phyloP scores from a whole-genome alignment of 2,329 filamentous ascomycete species.

The Cladorrhinum sp. region DNA sequence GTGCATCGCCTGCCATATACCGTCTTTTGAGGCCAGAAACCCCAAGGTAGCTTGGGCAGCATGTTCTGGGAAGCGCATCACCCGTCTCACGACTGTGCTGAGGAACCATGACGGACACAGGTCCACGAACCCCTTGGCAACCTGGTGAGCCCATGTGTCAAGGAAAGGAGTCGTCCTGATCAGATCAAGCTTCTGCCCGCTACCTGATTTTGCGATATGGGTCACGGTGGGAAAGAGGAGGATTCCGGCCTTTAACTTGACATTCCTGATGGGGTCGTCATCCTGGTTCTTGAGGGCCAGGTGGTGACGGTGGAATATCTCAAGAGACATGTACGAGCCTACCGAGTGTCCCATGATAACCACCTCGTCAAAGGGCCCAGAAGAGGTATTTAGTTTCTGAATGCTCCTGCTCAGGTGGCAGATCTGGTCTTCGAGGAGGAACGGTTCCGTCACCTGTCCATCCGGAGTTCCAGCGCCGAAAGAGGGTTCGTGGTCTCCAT shows the following conservation, averaged over 20 bases:
- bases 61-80: slow-evolving; percentile 47
- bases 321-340: slow-evolving; percentile 67
- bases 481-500: slow-evolving; percentile 46
- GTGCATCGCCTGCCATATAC: slow-evolving; percentile 57
- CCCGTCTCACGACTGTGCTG: slow-evolving; percentile 39
- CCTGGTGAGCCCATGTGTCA: slow-evolving; percentile 38
- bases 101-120: slow-evolving; percentile 41
- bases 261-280: slow-evolving; percentile 28
- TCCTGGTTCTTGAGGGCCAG: slow-evolving; percentile 27
- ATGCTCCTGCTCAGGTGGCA: slow-evolving; percentile 40
- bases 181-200: slow-evolving; percentile 51
- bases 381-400: slow-evolving; percentile 27
- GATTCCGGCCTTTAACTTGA: slow-evolving; percentile 52
- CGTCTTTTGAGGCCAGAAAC: slow-evolving; percentile 56
- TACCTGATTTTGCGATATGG: slow-evolving; percentile 63
- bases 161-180: slow-evolving; percentile 44
- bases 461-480: slow-evolving; percentile 38
- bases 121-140: slow-evolving; percentile 42
- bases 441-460: slow-evolving; percentile 34
- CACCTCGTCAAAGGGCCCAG: slow-evolving; percentile 51
- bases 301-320: slow-evolving; percentile 59
- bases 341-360: slow-evolving; percentile 73
- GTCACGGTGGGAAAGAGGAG: slow-evolving; percentile 72
- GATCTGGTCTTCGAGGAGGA: slow-evolving; percentile 54
- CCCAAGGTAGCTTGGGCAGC: slow-evolving; percentile 49